These are phyloP conservation scores for Puccinia polysora DNA, from an alignment of 1,284 basidiomycete genomes.

Conservation along the genomic window DNA sequence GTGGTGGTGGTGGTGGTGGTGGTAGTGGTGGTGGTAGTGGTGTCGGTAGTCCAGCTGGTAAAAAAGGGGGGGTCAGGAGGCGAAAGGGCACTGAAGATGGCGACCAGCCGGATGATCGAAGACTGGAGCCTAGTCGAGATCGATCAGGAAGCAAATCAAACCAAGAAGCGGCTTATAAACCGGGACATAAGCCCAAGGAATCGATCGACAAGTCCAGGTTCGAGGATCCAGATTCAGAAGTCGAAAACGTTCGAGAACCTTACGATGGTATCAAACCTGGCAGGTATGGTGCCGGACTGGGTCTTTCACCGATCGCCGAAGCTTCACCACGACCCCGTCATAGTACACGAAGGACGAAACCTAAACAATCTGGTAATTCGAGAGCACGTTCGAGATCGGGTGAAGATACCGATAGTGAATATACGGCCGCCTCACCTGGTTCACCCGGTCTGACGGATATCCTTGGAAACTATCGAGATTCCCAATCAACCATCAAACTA, in stretches of 20 bases:
- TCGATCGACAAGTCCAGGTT: slow-evolving; percentile 29
- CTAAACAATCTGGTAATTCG: slow-evolving; percentile 1
- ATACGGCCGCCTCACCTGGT: not conserved
- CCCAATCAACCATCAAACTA: slow-evolving; percentile 11
- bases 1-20: slow-evolving; percentile 48
- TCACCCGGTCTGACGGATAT: slow-evolving; percentile 9
- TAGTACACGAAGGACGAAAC: slow-evolving; percentile 6
- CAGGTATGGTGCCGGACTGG: not conserved
- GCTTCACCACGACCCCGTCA: slow-evolving; percentile 20
- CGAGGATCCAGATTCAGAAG: slow-evolving; percentile 34
- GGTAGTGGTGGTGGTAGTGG: slow-evolving; percentile 19
- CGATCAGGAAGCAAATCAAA: not conserved
- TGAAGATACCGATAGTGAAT: slow-evolving; percentile 16
- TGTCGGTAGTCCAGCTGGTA: not conserved
- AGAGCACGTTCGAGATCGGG: not conserved
- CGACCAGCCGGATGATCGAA: not conserved
- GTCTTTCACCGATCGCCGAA: slow-evolving; percentile 26
- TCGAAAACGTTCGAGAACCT: not conserved
- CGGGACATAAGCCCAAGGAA: slow-evolving; percentile 17
- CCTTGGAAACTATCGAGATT: slow-evolving; percentile 12
- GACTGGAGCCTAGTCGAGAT: not conserved
- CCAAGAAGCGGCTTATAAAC: slow-evolving; percentile 1
- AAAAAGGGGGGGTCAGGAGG: slow-evolving; percentile 3
- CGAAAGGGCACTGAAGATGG: not conserved
- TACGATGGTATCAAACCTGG: not conserved